These are phyloP conservation scores for Fraxinus latifolia DNA, from an alignment of 305 asterid species.

Conservation along the genomic window DNA sequence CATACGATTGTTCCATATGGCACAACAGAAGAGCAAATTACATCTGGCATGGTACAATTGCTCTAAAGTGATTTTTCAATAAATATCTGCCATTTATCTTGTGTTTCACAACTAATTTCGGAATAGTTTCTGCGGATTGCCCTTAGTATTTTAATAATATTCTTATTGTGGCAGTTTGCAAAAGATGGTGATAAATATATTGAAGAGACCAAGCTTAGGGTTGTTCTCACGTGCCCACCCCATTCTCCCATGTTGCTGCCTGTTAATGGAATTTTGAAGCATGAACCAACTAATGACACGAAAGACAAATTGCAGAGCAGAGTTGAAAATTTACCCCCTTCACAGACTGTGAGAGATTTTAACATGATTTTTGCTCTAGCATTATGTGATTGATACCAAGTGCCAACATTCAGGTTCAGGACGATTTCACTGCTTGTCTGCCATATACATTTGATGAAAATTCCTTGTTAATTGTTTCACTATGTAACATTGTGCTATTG, in stretches of 20 bases:
- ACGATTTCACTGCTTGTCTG: conserved; percentile 2
- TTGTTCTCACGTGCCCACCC: conserved; percentile 50
- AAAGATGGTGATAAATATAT: conserved; percentile 54
- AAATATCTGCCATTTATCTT: conserved; percentile 6
- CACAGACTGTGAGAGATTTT: conserved; percentile 42
- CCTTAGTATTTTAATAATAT: neutral
- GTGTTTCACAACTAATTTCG: neutral
- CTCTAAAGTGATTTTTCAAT: conserved; percentile 16
- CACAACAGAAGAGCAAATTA: conserved; percentile 62
- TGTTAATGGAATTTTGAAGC: conserved; percentile 54
- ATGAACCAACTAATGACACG: conserved; percentile 43
- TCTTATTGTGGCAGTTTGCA: conserved; percentile 48
- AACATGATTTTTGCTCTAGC: neutral
- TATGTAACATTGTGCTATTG: neutral
- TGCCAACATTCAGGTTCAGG: neutral
- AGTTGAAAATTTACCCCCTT: conserved; percentile 44
- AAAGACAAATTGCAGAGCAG: conserved; percentile 44
- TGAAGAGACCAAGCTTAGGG: conserved; percentile 84
- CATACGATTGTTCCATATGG: conserved; percentile 71
- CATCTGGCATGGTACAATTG: conserved; percentile 62
- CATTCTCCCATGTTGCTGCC: conserved; percentile 51
- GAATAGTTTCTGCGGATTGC: neutral
- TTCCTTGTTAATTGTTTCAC: conserved; percentile 1
- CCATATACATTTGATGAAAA: conserved; percentile 3
- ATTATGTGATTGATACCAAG: conserved; percentile 3